These are phyloP conservation scores for Penicillium lagena DNA, from an alignment of 495 filamentous ascomycete genomes.

Conservation along the genomic window DNA sequence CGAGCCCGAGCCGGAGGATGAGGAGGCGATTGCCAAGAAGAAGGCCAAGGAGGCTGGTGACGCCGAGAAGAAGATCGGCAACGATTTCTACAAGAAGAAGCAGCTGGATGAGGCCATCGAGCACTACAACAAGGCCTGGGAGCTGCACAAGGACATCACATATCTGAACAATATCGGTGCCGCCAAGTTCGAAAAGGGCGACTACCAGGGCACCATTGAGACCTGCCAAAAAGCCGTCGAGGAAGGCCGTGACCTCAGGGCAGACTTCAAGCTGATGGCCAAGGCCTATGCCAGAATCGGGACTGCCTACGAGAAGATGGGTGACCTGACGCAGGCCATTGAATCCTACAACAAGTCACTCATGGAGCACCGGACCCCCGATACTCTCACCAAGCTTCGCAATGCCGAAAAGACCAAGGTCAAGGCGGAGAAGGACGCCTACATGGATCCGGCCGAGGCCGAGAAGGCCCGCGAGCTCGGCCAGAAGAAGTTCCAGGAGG, in stretches of 20 bases:
- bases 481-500: conserved; percentile 92
- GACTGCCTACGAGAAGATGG: conserved; percentile 80
- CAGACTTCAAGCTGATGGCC: conserved; percentile 95
- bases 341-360: conserved; percentile 88
- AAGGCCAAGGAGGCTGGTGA: conserved; percentile 92
- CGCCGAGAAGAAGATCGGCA: conserved; percentile 89
- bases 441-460: conserved; percentile 85
- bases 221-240: conserved; percentile 82
- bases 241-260: conserved; percentile 75
- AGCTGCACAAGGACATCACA: conserved; percentile 88
- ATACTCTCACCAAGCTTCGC: conserved; percentile 87
- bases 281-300: conserved; percentile 93
- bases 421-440: conserved; percentile 67
- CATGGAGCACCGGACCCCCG: conserved; percentile 94
- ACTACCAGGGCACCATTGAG: conserved; percentile 79
- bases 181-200: conserved; percentile 92
- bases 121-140: conserved; percentile 96
- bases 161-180: conserved; percentile 96
- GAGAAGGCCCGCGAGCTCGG: conserved; percentile 94
- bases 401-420: conserved; percentile 86
- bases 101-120: conserved; percentile 90
- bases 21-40: conserved; percentile 74
- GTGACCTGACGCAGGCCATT: conserved; percentile 74
- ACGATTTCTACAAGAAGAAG: conserved; percentile 95
- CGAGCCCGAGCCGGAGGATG: conserved; percentile 63